Percentiles rank a stretch among this genome's conserved stretches.
Conservation (phyloP, 169 alveolate genomes). For the Eimeria maxima region DNA sequence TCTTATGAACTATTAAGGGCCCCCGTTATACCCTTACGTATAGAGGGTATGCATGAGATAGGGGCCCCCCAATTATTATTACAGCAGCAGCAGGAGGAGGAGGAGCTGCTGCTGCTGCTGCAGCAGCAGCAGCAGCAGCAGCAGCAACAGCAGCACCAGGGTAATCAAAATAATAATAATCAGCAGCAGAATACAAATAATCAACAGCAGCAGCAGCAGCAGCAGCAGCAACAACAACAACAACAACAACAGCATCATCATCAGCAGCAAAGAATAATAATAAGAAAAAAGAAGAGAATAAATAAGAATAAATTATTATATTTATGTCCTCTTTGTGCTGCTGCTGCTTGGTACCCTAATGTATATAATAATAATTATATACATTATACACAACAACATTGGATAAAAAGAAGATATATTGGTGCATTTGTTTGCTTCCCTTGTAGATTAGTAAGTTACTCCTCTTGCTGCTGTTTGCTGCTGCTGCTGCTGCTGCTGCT, state of each 20-base stretch:
- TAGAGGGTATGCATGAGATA: conserved; percentile 87
- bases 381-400: conserved; percentile 85
- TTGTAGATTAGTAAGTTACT: conserved; percentile 79
- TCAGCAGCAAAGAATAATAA: too few species aligned
- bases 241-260: too few species aligned
- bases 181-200: too few species aligned
- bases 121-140: conserved; percentile 76
- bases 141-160: too few species aligned
- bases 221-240: too few species aligned
- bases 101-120: too few species aligned
- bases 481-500: conserved; percentile 37
- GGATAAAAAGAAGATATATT: conserved; percentile 83
- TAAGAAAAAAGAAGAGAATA: too few species aligned
- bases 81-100: too few species aligned
- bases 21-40: conserved; percentile 86
- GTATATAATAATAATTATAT: conserved; percentile 80
- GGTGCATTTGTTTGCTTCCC: conserved; percentile 89
- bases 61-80: conserved; percentile 87
- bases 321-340: conserved; percentile 87
- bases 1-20: conserved; percentile 86
- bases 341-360: conserved; percentile 83
- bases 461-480: conserved; percentile 1
- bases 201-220: too few species aligned
- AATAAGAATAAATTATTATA: too few species aligned
- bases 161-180: too few species aligned